These are phyloP conservation scores for Ganoderma lingzhi DNA, from an alignment of 1,284 basidiomycete species.

Conservation along the genomic window DNA sequence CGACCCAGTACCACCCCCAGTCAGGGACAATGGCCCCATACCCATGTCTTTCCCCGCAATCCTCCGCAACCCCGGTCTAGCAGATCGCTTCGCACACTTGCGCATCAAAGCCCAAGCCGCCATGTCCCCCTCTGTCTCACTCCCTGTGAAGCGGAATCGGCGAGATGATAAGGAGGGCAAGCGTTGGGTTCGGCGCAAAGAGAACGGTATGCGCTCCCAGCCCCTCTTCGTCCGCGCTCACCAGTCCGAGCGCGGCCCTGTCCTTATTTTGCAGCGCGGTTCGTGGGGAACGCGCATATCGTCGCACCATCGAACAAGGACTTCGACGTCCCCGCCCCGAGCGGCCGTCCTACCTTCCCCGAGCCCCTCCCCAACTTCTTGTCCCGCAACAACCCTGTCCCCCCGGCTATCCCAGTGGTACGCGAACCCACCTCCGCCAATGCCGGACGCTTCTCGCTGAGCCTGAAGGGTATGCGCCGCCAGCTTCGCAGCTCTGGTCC, in stretches of 20 bases:
- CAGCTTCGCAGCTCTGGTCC: slow-evolving; percentile 69
- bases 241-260: slow-evolving; percentile 4
- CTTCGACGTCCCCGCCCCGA: slow-evolving; percentile 54
- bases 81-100: slow-evolving; percentile 61
- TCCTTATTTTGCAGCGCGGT: slow-evolving; percentile 55
- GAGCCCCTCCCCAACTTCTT: slow-evolving; percentile 76
- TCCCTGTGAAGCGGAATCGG: slow-evolving; percentile 47
- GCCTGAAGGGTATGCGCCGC: slow-evolving; percentile 76
- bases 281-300: slow-evolving; percentile 75
- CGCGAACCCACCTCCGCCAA: slow-evolving; percentile 63
- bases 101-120: slow-evolving; percentile 33
- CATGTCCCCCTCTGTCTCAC: slow-evolving; percentile 24
- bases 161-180: slow-evolving; percentile 75
- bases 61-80: slow-evolving; percentile 63
- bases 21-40: slow-evolving; percentile 44
- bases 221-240: slow-evolving; percentile 3
- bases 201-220: slow-evolving; percentile 64
- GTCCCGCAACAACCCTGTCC: slow-evolving; percentile 62
- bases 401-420: slow-evolving; percentile 49
- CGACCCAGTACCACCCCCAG: not conserved
- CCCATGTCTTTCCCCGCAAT: slow-evolving; percentile 76
- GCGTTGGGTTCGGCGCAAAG: slow-evolving; percentile 75
- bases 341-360: slow-evolving; percentile 69
- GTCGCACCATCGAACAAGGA: slow-evolving; percentile 66
- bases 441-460: slow-evolving; percentile 78